Base-by-base conservation (phyloP, 768 basidiomycete species). In the Rickenella mellea region DNA sequence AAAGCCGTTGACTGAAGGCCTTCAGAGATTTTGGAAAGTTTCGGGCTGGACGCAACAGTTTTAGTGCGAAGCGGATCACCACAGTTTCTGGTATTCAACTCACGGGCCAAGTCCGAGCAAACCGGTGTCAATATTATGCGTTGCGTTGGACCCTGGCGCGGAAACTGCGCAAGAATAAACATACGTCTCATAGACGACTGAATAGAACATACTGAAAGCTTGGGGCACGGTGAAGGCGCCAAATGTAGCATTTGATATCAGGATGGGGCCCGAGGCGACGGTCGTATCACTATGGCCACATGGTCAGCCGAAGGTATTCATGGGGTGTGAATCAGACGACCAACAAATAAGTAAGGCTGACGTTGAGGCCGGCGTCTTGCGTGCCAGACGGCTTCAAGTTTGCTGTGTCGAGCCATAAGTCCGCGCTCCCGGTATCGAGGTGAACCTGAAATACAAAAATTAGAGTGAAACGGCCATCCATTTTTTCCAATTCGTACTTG, bases 361-460 rank as follows among this genome's bases (percentile, higher is more conserved):
- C n/a, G n/a, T n/a, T n/a, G n/a, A n/a, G n/a, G n/a, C n/a, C n/a
- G n/a, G n/a, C n/a, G n/a, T n/a, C n/a, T n/a, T n/a, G n/a, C n/a
- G n/a, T n/a, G n/a, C n/a, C n/a, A n/a, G n/a, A n/a, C n/a, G n/a
- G n/a, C n/a, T n/a, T n/a, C n/a, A n/a, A n/a, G n/a, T n/a, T n/a
- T 5, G 33, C 24, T 9, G 33, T 36, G 15, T 36, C 33, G 15
- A 70, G 55, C 76, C 80, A 83, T 14, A 80, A 62, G 53, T 85
- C 83, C 27, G 73, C 64, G 6, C 74, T 78, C 38, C 82, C 79
- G 4, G 82, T 83, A 56, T 84, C 83, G 48, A 83, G 61, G 55
- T 80, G 73, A 26, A 83, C 67, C 3, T 36, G 2, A 36, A 3
- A 14, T 10, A 15, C 3, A 36, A 9, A 3, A 5, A 3, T 6